Base-by-base conservation (phyloP, 2,329 filamentous ascomycete genomes). In the Colletotrichum limetticola region DNA sequence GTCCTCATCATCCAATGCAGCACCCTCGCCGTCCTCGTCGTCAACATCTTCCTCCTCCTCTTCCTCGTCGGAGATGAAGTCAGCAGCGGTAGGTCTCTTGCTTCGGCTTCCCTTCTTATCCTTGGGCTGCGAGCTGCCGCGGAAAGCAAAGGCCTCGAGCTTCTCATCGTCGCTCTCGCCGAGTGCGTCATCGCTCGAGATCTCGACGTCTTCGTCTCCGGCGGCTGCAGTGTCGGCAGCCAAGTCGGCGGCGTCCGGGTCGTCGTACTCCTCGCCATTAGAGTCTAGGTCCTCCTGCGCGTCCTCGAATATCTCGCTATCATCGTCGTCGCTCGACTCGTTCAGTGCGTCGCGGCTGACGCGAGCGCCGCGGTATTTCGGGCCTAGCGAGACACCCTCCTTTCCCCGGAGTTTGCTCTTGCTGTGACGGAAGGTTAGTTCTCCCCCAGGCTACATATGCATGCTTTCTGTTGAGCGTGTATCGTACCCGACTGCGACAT, bases 371-470 rank as follows among this genome's bases (percentile, higher is more conserved):
- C 91, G 88, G 82, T 98, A 98, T 79, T 94, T 90, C 16, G 93
- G 91, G 0, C 95, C 96, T 1, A 98, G 86, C 0, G 90, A 84
- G 22, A 92, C 83, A 28, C 88, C 87, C 42, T 94, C 91, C 71
- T 91, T 91, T 79, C 94, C 92, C 75, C 95, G 91, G 76, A 98
- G 85, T 80, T 94, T 96, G 84, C 93, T 97, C 86, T 95, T 97
- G 24, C 91, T 92, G 74, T 74, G 26, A 75, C 19, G 11, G 8
- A 11, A 8, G 5, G 28, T 72, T 46, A 72, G 71, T 63, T 12
- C 26, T 3, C 7, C 6, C 7, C 11, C 6, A 52, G 1, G 8
- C 28, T 5, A 32, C 1, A 8, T 12, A 12, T 7, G 1, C 12
- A 1, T n/a, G 16, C 8, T 5, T 8, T 19, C 9, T 55, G 19